Evolutionary conservation across 148 eudicot species (phyloP).

Genomic region (Selenicereus undatus): DNA sequence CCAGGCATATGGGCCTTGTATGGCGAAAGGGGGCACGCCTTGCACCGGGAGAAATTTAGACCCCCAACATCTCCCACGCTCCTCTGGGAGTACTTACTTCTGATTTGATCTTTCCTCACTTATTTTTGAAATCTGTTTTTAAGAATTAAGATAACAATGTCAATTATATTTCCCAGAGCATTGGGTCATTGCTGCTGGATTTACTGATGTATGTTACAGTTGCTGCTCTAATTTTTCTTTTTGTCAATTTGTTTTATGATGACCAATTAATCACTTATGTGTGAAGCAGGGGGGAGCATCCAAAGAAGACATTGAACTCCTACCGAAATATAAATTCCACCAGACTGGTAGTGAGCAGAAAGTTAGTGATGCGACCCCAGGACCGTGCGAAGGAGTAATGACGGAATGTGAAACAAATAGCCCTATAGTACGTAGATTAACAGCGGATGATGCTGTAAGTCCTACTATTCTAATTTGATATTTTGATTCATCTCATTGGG

Average conservation of each 20-base stretch:
- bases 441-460: conserved; percentile 60
- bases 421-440: conserved; percentile 35
- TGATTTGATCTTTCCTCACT: no score
- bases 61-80: no score
- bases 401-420: conserved; percentile 52
- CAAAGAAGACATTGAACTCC: conserved; percentile 54
- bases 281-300: conserved; percentile 59
- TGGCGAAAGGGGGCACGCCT: no score
- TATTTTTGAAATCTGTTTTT: no score
- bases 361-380: conserved; percentile 34
- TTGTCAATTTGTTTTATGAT: neutral
- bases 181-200: neutral
- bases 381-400: conserved; percentile 51
- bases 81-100: no score
- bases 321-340: conserved; percentile 48
- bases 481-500: neutral
- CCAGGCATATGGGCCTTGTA: no score
- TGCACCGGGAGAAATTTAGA: no score
- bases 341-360: conserved; percentile 28
- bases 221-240: neutral
- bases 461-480: neutral
- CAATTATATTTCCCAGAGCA: neutral
- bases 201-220: no score
- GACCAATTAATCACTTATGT: neutral
- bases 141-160: neutral